These are phyloP conservation scores for Cyberlindnera xishuangbannaensis DNA, from an alignment of 805 yeast genomes.

Conservation along the genomic window DNA sequence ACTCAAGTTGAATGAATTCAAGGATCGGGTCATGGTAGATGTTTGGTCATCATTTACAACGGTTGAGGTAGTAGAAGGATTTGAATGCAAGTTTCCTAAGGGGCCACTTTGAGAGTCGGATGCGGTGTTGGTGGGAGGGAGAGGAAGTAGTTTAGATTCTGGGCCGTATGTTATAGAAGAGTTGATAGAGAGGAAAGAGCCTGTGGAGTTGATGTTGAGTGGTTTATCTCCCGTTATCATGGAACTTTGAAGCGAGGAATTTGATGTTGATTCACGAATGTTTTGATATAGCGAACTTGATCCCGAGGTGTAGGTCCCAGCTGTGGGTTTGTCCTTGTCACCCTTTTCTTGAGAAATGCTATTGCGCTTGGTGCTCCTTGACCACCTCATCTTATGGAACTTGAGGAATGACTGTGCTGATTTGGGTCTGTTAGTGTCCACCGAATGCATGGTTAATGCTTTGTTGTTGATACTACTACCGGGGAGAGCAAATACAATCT, in stretches of 20 bases:
- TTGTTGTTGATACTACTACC: too few relatives aligned
- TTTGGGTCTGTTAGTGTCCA: slow-evolving; percentile 5
- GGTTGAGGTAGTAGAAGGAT: slow-evolving; percentile 7
- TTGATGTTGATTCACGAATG: slow-evolving; percentile 5
- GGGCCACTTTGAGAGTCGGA: too few relatives aligned
- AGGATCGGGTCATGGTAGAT: slow-evolving; percentile 11
- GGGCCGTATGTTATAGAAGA: too few relatives aligned
- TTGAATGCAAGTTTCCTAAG: too few relatives aligned
- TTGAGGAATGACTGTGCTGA: slow-evolving; percentile 1
- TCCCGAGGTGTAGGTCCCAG: too few relatives aligned
- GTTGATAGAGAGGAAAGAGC: slow-evolving; percentile 3
- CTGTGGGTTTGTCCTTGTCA: slow-evolving; percentile 11
- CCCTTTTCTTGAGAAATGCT: slow-evolving; percentile 18
- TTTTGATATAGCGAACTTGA: slow-evolving; percentile 8
- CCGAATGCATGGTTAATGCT: too few relatives aligned
- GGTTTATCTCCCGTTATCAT: slow-evolving; percentile 2
- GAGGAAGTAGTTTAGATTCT: too few relatives aligned
- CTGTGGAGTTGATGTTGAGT: slow-evolving; percentile 3
- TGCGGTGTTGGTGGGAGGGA: too few relatives aligned
- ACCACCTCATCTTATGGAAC: slow-evolving; percentile 27
- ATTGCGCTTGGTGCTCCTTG: slow-evolving; percentile 23
- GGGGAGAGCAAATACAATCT: too few relatives aligned
- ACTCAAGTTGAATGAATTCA: slow-evolving; percentile 10
- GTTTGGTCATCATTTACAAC: slow-evolving; percentile 6
- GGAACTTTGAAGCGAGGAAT: slow-evolving; percentile 7